Evolutionary conservation across 345 rosid species (phyloP).

Genomic region (Aquilaria yunnanensis): DNA sequence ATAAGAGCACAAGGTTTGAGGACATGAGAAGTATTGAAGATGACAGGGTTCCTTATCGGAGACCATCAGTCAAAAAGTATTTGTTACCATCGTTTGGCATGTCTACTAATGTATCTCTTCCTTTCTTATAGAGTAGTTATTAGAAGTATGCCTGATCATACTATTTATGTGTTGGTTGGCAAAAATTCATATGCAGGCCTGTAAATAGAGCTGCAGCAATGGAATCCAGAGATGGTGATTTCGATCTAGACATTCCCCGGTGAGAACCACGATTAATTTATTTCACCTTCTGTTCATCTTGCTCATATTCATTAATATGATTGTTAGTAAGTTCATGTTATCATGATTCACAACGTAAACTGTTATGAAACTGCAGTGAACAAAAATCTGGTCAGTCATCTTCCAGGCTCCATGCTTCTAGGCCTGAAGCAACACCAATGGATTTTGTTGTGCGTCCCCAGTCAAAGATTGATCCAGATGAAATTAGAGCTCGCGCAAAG

Average conservation of each 20-base stretch:
- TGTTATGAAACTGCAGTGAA: constrained; percentile 33
- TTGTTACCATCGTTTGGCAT: not conserved
- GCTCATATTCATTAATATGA: not conserved
- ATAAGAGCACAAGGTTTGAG: constrained; percentile 97
- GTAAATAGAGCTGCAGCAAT: constrained; percentile 49
- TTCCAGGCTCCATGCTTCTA: constrained; percentile 59
- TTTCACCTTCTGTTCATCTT: not conserved
- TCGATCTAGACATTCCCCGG: constrained; percentile 77
- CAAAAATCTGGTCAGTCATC: constrained; percentile 71
- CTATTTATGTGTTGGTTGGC: not conserved
- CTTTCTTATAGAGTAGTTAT: too few species aligned
- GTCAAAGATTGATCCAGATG: constrained; percentile 91
- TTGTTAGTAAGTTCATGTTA: not conserved
- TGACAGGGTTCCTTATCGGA: constrained; percentile 64
- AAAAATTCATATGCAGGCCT: constrained; percentile 40
- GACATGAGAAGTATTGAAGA: constrained; percentile 83
- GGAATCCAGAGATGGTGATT: constrained; percentile 89
- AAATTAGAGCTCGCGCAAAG: constrained; percentile 79
- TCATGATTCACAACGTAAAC: constrained; percentile 5
- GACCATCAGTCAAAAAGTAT: constrained; percentile 80
- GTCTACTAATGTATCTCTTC: not conserved
- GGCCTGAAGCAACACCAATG: constrained; percentile 96
- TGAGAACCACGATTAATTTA: constrained; percentile 23
- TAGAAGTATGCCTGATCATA: not conserved
- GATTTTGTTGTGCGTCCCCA: constrained; percentile 93